Percentiles rank a stretch among this genome's conserved stretches.
phyloP scores from a whole-genome alignment of 1,284 basidiomycete genomes.

The Phellopilus nigrolimitatus region DNA sequence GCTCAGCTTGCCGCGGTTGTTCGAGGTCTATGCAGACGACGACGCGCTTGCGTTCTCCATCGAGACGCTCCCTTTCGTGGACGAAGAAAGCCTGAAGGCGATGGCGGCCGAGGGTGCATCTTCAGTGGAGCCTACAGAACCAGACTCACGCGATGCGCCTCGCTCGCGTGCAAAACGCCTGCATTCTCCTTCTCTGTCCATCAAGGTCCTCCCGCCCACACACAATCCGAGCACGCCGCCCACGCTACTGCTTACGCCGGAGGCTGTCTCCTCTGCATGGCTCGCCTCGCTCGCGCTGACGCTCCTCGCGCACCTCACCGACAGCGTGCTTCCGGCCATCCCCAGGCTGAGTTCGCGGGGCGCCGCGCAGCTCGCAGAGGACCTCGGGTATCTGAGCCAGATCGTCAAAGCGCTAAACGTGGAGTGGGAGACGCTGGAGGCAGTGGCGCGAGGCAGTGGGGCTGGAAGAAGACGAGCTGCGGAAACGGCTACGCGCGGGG shows the following conservation, averaged over 20 bases:
- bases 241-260: constrained; percentile 46
- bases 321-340: constrained; percentile 59
- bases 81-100: constrained; percentile 49
- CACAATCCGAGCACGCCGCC: constrained; percentile 16
- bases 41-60: constrained; percentile 88
- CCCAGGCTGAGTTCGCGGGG: constrained; percentile 58
- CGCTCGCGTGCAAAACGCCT: constrained; percentile 37
- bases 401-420: constrained; percentile 90
- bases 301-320: constrained; percentile 69
- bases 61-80: constrained; percentile 72
- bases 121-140: constrained; percentile 20
- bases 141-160: constrained; percentile 18
- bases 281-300: constrained; percentile 82
- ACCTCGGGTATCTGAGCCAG: constrained; percentile 85
- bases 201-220: constrained; percentile 30
- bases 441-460: constrained; percentile 67
- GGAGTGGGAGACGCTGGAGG: constrained; percentile 68
- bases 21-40: constrained; percentile 92
- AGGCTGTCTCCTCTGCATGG: constrained; percentile 84
- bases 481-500: constrained; percentile 33
- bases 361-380: constrained; percentile 80
- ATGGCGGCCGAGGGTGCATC: constrained; percentile 35
- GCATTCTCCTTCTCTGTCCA: constrained; percentile 28
- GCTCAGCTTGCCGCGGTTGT: constrained; percentile 87
- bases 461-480: constrained; percentile 54